Conservation (phyloP, 148 eudicot genomes). For the Polygonum aviculare region DNA sequence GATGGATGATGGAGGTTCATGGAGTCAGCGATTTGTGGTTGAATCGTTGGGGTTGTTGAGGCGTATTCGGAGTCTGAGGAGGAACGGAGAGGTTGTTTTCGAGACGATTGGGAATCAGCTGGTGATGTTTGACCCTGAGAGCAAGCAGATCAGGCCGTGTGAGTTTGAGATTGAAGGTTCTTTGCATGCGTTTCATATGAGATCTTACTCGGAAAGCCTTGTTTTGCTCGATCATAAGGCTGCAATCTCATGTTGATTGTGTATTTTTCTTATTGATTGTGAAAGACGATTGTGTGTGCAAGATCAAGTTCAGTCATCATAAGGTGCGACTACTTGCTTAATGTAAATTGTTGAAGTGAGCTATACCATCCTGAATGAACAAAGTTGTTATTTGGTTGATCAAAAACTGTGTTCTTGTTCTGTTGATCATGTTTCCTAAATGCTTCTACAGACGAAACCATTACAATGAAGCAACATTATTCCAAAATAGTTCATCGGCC, state of each 20-base stretch:
- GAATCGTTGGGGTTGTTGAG: conserved; percentile 1
- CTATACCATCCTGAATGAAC: too few relatives aligned
- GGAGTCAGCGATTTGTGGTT: neutral
- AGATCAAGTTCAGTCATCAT: neutral
- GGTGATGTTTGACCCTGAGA: neutral
- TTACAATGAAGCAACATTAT: too few relatives aligned
- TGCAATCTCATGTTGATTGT: neutral
- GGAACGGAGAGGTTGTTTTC: conserved; percentile 4
- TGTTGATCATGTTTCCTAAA: neutral
- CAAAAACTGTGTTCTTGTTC: too few relatives aligned
- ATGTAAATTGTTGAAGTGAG: too few relatives aligned
- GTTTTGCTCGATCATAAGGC: neutral
- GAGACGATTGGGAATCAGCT: conserved; percentile 4
- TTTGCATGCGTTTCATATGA: conserved; percentile 5
- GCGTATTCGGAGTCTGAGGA: conserved; percentile 2
- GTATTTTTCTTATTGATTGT: neutral
- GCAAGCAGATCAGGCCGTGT: neutral
- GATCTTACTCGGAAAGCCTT: conserved; percentile 4
- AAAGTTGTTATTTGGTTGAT: neutral
- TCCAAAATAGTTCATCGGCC: too few relatives aligned
- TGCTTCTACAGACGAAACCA: neutral
- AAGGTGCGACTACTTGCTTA: neutral
- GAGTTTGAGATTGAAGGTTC: conserved; percentile 3
- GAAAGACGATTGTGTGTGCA: neutral
- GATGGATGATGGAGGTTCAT: neutral